Conservation (phyloP, 305 asterid species). For the Euphrasia arctica region DNA sequence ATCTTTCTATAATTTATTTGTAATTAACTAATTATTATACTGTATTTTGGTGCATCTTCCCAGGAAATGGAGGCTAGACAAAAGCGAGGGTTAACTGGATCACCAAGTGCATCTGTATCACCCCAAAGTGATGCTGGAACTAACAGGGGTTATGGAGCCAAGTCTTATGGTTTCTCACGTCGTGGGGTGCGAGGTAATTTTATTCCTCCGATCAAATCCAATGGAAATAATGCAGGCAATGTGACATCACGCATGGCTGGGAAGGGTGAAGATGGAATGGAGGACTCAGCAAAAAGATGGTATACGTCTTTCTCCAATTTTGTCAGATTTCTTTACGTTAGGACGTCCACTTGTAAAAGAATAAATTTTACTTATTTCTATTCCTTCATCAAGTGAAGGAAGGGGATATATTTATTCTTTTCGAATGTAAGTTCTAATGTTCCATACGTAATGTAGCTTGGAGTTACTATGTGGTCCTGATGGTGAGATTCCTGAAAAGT, state of each 20-base stretch:
- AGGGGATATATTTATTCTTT: not conserved
- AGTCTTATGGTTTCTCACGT: conserved; percentile 68
- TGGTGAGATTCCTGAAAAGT: conserved; percentile 96
- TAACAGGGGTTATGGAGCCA: conserved; percentile 63
- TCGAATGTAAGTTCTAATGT: conserved; percentile 24
- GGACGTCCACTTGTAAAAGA: conserved; percentile 19
- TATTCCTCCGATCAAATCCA: conserved; percentile 84
- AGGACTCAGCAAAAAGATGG: conserved; percentile 90
- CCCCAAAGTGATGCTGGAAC: conserved; percentile 66
- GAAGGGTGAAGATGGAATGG: conserved; percentile 79
- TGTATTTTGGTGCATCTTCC: conserved; percentile 25
- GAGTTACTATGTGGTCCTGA: conserved; percentile 92
- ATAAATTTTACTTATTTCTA: conserved; percentile 11
- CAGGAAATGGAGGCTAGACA: conserved; percentile 95
- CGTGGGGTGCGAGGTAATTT: conserved; percentile 95
- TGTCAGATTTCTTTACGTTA: conserved; percentile 6
- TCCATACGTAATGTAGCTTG: conserved; percentile 50
- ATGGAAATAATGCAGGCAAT: conserved; percentile 60
- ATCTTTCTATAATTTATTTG: conserved; percentile 9
- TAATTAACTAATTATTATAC: conserved; percentile 18
- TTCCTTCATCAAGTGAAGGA: conserved; percentile 6
- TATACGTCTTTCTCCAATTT: conserved; percentile 25
- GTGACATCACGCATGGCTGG: conserved; percentile 61
- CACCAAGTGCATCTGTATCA: conserved; percentile 73
- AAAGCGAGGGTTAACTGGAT: conserved; percentile 66